A percentile compares a stretch with the other conserved stretches of the same genome.
Conservation (phyloP, 257 asterid genomes). For the Scutellaria galericulata region DNA sequence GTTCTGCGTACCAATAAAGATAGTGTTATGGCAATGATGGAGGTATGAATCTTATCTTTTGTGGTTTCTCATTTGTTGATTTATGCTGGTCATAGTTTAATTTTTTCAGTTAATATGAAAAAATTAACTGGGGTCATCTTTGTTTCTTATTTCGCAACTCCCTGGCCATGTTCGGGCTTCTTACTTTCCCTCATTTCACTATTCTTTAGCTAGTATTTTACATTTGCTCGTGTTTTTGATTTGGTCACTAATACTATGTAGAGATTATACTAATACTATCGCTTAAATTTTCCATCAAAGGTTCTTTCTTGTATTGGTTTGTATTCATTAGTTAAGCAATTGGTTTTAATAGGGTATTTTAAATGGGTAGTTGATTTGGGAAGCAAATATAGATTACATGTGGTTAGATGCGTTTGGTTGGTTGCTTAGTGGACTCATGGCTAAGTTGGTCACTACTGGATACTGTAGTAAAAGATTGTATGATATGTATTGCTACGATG, state of each 20-base stretch:
- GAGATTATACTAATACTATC: no score
- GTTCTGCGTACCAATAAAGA: conserved; percentile 91
- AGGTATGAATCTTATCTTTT: conserved; percentile 55
- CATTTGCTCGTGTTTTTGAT: not conserved
- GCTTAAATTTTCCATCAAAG: no score
- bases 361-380: not conserved
- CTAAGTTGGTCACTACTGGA: not conserved
- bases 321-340: not conserved
- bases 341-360: not conserved
- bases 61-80: not conserved
- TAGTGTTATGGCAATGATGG: conserved; percentile 99
- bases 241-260: no score
- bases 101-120: not conserved
- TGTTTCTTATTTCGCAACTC: conserved; percentile 4
- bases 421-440: not conserved
- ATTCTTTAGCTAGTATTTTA: not conserved
- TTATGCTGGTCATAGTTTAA: conserved; percentile 12
- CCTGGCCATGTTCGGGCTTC: not conserved
- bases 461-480: not conserved
- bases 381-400: not conserved
- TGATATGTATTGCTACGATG: not conserved
- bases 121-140: not conserved
- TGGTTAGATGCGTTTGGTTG: conserved; percentile 11
- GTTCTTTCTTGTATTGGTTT: no score
- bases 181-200: not conserved